phyloP scores from a whole-genome alignment of 164 flowering plant species.

The Houttuynia cordata region DNA sequence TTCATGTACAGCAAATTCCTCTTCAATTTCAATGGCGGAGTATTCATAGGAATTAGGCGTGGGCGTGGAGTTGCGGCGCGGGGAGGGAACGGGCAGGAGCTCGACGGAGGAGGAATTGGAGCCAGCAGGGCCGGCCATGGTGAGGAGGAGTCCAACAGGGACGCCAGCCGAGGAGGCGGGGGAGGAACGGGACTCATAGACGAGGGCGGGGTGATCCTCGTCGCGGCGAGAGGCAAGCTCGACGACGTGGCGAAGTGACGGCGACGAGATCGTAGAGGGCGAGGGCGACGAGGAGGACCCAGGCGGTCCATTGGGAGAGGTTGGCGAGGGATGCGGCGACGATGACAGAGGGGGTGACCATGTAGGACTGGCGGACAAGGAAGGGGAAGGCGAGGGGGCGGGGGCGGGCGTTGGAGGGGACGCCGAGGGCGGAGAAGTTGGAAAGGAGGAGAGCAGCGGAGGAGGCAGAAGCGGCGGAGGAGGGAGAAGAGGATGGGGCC shows the following conservation, averaged over 20 bases:
- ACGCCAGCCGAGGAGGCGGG: slow-evolving; percentile 13
- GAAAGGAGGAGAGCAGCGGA: slow-evolving; percentile 44
- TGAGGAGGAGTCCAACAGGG: slow-evolving; percentile 30
- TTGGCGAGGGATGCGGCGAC: slow-evolving; percentile 84
- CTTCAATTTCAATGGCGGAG: slow-evolving; percentile 15
- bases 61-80: slow-evolving; percentile 3
- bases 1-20: slow-evolving; percentile 1
- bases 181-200: slow-evolving; percentile 76
- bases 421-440: slow-evolving; percentile 66
- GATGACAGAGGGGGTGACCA: slow-evolving; percentile 63
- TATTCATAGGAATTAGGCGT: slow-evolving; percentile 11
- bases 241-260: slow-evolving; percentile 70
- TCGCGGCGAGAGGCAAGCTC: slow-evolving; percentile 71
- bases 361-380: slow-evolving; percentile 50
- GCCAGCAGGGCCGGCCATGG: slow-evolving; percentile 28
- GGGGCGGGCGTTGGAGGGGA: slow-evolving; percentile 49
- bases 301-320: slow-evolving; percentile 92
- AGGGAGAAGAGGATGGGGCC: slow-evolving; percentile 53
- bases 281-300: slow-evolving; percentile 67
- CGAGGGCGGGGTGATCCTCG: slow-evolving; percentile 79
- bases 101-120: slow-evolving; percentile 31
- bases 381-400: slow-evolving; percentile 56
- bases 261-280: slow-evolving; percentile 85
- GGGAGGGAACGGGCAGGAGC: slow-evolving; percentile 32
- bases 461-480: slow-evolving; percentile 50